phyloP scores from a whole-genome alignment of 768 basidiomycete species.

The Pleurotus sapidus region DNA sequence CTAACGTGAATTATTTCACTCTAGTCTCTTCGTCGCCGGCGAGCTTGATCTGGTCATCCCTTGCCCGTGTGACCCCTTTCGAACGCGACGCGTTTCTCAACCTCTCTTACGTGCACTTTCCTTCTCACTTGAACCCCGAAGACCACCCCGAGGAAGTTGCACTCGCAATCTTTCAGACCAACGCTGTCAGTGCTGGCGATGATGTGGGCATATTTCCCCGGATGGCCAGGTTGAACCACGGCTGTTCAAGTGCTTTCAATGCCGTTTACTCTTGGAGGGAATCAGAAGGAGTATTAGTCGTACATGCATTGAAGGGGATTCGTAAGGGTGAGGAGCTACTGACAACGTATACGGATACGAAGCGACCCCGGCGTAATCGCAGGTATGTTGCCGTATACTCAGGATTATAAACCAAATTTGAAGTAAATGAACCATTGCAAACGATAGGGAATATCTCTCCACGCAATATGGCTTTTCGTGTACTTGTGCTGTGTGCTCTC shows the following conservation, averaged over 20 bases:
- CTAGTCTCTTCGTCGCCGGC: slow-evolving; percentile 44
- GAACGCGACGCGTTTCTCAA: slow-evolving; percentile 45
- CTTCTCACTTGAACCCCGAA: slow-evolving; percentile 33
- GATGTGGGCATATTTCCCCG: slow-evolving; percentile 62
- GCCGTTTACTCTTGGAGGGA: slow-evolving; percentile 61
- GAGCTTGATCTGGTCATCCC: slow-evolving; percentile 32
- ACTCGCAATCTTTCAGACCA: slow-evolving; percentile 66
- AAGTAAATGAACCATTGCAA: slow-evolving; percentile 24
- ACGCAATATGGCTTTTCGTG: slow-evolving; percentile 58
- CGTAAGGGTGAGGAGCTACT: slow-evolving; percentile 58
- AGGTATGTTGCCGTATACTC: slow-evolving; percentile 30
- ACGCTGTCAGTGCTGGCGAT: slow-evolving; percentile 54
- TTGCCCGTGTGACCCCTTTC: slow-evolving; percentile 28
- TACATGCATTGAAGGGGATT: slow-evolving; percentile 58
- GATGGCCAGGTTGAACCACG: slow-evolving; percentile 68
- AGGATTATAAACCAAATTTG: background rate
- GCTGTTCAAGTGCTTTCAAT: slow-evolving; percentile 67
- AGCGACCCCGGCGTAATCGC: slow-evolving; percentile 47
- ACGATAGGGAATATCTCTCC: slow-evolving; percentile 31
- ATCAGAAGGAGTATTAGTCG: slow-evolving; percentile 43
- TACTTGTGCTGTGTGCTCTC: slow-evolving; percentile 55
- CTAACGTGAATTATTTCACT: slow-evolving; percentile 1
- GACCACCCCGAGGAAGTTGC: slow-evolving; percentile 43
- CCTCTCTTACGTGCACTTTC: slow-evolving; percentile 56
- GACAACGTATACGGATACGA: slow-evolving; percentile 60